A percentile compares a stretch with the other conserved stretches of the same genome.
These are phyloP conservation scores for Kwoniella bestiolae DNA, from an alignment of 768 basidiomycete genomes.

Conservation along the genomic window DNA sequence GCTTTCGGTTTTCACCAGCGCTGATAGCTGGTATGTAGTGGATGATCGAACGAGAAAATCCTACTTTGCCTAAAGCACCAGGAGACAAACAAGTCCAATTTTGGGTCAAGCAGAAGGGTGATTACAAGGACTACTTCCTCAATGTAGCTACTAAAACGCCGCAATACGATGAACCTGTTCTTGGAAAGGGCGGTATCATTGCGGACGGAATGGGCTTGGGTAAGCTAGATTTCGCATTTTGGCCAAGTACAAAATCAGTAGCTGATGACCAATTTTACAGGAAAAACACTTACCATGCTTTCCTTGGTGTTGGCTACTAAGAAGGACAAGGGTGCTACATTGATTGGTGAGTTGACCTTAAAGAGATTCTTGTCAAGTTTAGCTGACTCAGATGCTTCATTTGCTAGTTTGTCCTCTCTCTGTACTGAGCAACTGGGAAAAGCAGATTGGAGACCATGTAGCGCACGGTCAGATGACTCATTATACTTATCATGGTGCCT, in stretches of 20 bases:
- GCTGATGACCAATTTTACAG: slow-evolving; percentile 58
- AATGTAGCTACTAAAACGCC: slow-evolving; percentile 85
- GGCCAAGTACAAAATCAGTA: not conserved
- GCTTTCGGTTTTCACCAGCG: not conserved
- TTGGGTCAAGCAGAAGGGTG: slow-evolving; percentile 65
- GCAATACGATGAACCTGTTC: slow-evolving; percentile 64
- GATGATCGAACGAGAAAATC: slow-evolving; percentile 81
- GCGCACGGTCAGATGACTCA: slow-evolving; percentile 29
- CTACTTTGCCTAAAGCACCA: slow-evolving; percentile 69
- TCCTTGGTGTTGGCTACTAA: slow-evolving; percentile 79
- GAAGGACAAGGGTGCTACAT: slow-evolving; percentile 68
- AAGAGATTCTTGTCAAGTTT: not conserved
- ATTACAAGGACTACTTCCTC: slow-evolving; percentile 66
- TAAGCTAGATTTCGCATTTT: slow-evolving; percentile 57
- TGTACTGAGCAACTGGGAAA: slow-evolving; percentile 53
- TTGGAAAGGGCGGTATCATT: slow-evolving; percentile 83
- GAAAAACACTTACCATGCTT: slow-evolving; percentile 89
- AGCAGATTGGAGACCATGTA: slow-evolving; percentile 49
- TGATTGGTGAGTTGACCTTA: slow-evolving; percentile 67
- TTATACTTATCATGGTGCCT: slow-evolving; percentile 45
- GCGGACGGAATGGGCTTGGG: slow-evolving; percentile 86
- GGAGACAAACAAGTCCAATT: slow-evolving; percentile 81
- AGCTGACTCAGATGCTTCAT: not conserved
- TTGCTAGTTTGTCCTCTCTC: slow-evolving; percentile 45
- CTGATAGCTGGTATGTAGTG: slow-evolving; percentile 60